Evolutionary conservation across 2,329 filamentous ascomycete species (phyloP), one percentile per base, ranked within the genome.

Genomic region (Fonsecaea pugnacius): DNA sequence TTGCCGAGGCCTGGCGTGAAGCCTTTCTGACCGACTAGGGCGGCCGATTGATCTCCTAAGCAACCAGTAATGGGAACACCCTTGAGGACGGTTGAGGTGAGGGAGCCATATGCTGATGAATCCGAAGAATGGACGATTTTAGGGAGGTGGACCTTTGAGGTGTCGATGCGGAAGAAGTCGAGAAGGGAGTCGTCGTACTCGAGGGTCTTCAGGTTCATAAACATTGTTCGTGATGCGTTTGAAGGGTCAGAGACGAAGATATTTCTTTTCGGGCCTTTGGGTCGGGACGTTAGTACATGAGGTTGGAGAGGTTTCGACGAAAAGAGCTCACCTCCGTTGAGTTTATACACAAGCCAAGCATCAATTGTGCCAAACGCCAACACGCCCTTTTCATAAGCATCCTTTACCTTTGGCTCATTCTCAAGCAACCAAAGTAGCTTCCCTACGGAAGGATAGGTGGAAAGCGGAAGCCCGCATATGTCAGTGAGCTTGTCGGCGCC

Each of bases 211-310:
- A 96, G 83, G 78, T 96, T 92, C 89, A 96, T 93, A 77, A 96
- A 95, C 92, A 96, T 96, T 66, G 92, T 96, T 73, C 92, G 84
- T 59, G 90, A 94, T 21, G 92, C 92, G 75, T 96, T 96, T 66
- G 91, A 92, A 54, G 89, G 87, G 76, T 96, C 92, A 0, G 92
- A 95, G 63, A 96, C 91, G 73, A 91, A 88, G 50, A 92, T 78
- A 62, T 88, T 85, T 58, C 84, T 86, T 64, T 86, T 82, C 35
- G 80, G 82, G 54, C 66, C 65, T 67, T 35, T 24, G 12, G n/a
- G 18, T n/a, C 35, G 27, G 35, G 14, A 38, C 18, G n/a, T 35
- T 21, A 30, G 24, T 9, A 24, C 10, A 14, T n/a, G 8, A 21
- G 12, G 24, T 24, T 35, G 10, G 43, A 32, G 38, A 46, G 36